A percentile compares a stretch with the other conserved stretches of the same genome.
Conservation (phyloP, 768 basidiomycete species). For the Pulveroboletus frians region DNA sequence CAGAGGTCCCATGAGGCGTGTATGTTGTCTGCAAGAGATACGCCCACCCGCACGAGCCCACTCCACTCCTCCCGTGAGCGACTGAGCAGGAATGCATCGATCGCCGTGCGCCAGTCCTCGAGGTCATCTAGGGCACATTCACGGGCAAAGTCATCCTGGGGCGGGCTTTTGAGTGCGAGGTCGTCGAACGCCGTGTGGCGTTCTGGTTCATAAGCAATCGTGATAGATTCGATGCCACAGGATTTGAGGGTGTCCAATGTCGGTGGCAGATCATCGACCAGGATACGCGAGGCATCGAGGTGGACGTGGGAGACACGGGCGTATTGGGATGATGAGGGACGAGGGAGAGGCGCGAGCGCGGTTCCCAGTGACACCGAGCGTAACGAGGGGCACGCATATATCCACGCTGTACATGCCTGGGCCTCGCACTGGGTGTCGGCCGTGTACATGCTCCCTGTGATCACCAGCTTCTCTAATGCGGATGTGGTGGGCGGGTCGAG, state of each 20-base stretch:
- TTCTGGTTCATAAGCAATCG: slow-evolving; percentile 18
- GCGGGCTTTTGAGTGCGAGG: neutral
- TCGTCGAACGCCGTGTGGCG: neutral
- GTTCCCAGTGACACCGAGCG: slow-evolving; percentile 19
- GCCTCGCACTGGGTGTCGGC: slow-evolving; percentile 13
- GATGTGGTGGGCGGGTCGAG: neutral
- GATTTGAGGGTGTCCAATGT: slow-evolving; percentile 17
- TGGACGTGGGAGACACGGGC: slow-evolving; percentile 19
- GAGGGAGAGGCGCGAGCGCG: slow-evolving; percentile 16
- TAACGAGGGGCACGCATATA: slow-evolving; percentile 21
- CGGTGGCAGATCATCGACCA: slow-evolving; percentile 18
- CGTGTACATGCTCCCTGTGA: slow-evolving; percentile 31
- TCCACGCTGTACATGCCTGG: slow-evolving; percentile 24
- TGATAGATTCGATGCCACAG: slow-evolving; percentile 20
- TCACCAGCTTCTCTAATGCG: slow-evolving; percentile 17
- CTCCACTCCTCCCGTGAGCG: slow-evolving; percentile 17
- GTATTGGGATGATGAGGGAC: neutral
- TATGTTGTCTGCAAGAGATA: slow-evolving; percentile 16
- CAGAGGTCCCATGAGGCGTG: slow-evolving; percentile 23
- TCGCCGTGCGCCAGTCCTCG: slow-evolving; percentile 21
- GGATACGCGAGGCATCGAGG: slow-evolving; percentile 25
- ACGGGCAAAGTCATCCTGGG: slow-evolving; percentile 22
- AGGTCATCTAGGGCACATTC: slow-evolving; percentile 32
- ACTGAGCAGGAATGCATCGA: slow-evolving; percentile 17
- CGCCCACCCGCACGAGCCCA: slow-evolving; percentile 12